Conservation (phyloP, 106 monocot species). For the Narthecium ossifragum region DNA sequence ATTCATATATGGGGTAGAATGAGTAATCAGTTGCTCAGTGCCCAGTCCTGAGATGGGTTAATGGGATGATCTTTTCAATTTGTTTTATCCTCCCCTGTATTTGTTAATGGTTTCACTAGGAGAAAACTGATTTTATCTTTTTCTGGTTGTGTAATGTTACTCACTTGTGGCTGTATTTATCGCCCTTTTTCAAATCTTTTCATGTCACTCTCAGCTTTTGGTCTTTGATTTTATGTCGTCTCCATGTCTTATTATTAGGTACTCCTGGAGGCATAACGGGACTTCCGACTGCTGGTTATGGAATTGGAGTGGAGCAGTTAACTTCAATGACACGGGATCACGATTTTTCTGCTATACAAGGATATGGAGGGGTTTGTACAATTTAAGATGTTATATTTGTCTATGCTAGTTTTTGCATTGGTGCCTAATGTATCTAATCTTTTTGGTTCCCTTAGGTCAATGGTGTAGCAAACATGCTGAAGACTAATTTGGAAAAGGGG, state of each 20-base stretch:
- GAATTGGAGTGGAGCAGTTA: slow-evolving; percentile 71
- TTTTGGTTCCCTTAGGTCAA: slow-evolving; percentile 31
- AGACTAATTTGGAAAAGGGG: slow-evolving; percentile 63
- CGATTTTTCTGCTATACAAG: slow-evolving; percentile 54
- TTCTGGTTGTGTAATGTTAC: neutral
- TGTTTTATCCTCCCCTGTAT: neutral
- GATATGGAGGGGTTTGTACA: slow-evolving; percentile 69
- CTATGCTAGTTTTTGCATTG: neutral
- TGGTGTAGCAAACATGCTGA: slow-evolving; percentile 49
- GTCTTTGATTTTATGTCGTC: neutral
- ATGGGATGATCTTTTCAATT: neutral
- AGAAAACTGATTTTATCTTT: neutral
- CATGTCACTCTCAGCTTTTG: neutral
- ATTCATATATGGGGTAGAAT: no score
- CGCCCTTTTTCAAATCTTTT: neutral
- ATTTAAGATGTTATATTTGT: neutral
- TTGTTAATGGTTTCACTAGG: neutral
- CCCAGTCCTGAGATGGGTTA: no score
- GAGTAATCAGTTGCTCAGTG: no score
- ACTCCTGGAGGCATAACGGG: slow-evolving; percentile 17
- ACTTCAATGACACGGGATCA: slow-evolving; percentile 78
- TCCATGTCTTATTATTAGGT: slow-evolving; percentile 7
- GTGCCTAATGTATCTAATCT: neutral
- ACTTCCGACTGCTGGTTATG: slow-evolving; percentile 37
- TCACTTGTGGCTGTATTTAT: neutral